phyloP scores from a whole-genome alignment of 176 grass and related monocot genomes.

The Raddia distichophylla region DNA sequence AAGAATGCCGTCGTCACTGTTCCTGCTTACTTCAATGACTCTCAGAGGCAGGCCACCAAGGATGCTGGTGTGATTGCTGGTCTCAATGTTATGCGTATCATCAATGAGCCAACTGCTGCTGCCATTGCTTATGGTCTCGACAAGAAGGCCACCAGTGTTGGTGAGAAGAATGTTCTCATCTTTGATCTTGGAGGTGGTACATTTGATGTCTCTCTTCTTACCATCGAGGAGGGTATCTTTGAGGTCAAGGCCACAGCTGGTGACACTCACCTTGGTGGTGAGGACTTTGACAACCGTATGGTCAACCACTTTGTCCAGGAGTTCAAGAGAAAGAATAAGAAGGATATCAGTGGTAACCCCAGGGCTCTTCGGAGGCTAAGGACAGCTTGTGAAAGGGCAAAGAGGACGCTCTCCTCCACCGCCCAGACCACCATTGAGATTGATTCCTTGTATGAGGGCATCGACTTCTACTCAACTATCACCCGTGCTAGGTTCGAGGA shows the following conservation, averaged over 20 bases:
- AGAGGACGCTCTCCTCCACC: constrained; percentile 17
- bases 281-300: constrained; percentile 30
- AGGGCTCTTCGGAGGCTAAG: constrained; percentile 25
- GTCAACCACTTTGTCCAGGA: constrained; percentile 30
- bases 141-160: constrained; percentile 6
- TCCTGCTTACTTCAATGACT: constrained; percentile 26
- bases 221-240: constrained; percentile 33
- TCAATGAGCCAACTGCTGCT: neutral
- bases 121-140: constrained; percentile 27
- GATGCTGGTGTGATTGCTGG: constrained; percentile 34
- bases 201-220: constrained; percentile 23
- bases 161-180: constrained; percentile 36
- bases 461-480: constrained; percentile 24
- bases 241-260: constrained; percentile 33
- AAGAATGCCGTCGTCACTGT: constrained; percentile 21
- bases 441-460: neutral
- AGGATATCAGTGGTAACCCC: constrained; percentile 31
- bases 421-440: constrained; percentile 34
- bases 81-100: constrained; percentile 33
- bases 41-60: constrained; percentile 32
- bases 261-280: constrained; percentile 29
- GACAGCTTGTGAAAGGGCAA: constrained; percentile 24
- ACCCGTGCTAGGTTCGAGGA: constrained; percentile 16
- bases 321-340: constrained; percentile 35
- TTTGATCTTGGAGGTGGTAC: constrained; percentile 30